These are phyloP conservation scores for Chlorella sp. DNA, from an alignment of 139 green algal genomes.

Conservation along the genomic window DNA sequence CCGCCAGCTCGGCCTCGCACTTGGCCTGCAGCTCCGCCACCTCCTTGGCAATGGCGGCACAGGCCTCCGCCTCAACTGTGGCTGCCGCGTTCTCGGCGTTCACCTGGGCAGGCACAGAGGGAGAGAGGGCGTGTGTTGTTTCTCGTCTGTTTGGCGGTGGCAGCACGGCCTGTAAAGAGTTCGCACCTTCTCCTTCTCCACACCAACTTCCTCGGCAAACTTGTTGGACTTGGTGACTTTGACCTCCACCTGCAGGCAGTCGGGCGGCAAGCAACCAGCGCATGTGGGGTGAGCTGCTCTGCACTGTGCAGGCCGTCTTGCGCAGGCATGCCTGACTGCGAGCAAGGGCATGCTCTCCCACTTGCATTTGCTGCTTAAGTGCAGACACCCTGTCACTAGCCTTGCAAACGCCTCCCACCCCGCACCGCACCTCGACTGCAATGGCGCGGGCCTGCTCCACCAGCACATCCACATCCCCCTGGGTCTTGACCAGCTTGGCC, in stretches of 20 bases:
- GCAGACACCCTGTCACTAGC: no score
- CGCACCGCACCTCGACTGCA: slow-evolving; percentile 81
- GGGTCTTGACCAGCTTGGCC: slow-evolving; percentile 85
- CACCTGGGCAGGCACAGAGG: no score
- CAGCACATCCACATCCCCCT: slow-evolving; percentile 89
- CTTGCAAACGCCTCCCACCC: no score
- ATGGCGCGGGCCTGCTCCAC: slow-evolving; percentile 88
- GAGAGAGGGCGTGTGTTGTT: no score
- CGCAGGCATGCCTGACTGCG: no score
- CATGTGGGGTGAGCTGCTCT: no score
- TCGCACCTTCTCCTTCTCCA: slow-evolving; percentile 90
- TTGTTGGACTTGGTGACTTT: slow-evolving; percentile 86
- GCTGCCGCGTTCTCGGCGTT: slow-evolving; percentile 84
- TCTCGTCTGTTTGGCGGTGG: no score
- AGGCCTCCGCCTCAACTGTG: slow-evolving; percentile 88
- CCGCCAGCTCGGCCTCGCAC: slow-evolving; percentile 86
- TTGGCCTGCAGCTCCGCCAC: slow-evolving; percentile 84
- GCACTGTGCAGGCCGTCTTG: no score
- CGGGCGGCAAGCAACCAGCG: no score
- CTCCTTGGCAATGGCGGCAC: slow-evolving; percentile 78
- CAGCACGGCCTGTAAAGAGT: no score
- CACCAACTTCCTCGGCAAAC: slow-evolving; percentile 84
- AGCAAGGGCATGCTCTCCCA: no score
- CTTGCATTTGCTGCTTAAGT: no score
- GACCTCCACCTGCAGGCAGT: slow-evolving; percentile 52